Base-by-base conservation (phyloP, 805 yeast species). In the Candida fluviatilis region DNA sequence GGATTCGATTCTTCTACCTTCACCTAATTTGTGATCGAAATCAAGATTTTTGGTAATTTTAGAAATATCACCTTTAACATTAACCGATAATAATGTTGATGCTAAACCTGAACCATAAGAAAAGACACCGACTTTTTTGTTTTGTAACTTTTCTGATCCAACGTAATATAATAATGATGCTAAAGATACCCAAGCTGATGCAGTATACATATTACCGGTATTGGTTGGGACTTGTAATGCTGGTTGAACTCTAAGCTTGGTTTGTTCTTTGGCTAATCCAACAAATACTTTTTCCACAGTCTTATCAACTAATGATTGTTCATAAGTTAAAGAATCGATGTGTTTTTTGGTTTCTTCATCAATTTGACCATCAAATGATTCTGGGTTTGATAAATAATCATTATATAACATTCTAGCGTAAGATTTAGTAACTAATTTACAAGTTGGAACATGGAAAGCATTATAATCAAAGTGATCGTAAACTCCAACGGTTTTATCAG, bases 21-120 rank as follows among this genome's bases (percentile, higher is more conserved):
- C 66, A 37, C 73, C 76, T 47, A 93, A 76, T 62, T 78, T 79
- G 55, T 73, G 56, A 56, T 82, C 80, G 48, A 93, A 69, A 63
- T 84, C 76, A 55, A 91, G 76, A 40, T 69, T 73, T 48, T 76
- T 62, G 46, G 76, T 76, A 48, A 90, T 83, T 44, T 73, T 51
- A 19, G 84, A 66, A 45, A 90, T 71, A 64, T 93, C 98, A 42
- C 95, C 96, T 47, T 73, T 76, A 45, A 93, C 86, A 46, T 69
- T 76, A 48, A 82, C 79, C 31, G 95, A 83, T 69, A 78, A 85
- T 65, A 93, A 71, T 28, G 96, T 79, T 13, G 98, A 76, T 32
- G 99, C 99, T 46, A 93, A 78, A 57, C 99, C 99, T 12, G 98
- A 91, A 51, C 99, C 99, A 65, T 93, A 93, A 15, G 99, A 93